Base-by-base conservation (phyloP, 148 eudicot species). In the Vaccinium myrtillus region DNA sequence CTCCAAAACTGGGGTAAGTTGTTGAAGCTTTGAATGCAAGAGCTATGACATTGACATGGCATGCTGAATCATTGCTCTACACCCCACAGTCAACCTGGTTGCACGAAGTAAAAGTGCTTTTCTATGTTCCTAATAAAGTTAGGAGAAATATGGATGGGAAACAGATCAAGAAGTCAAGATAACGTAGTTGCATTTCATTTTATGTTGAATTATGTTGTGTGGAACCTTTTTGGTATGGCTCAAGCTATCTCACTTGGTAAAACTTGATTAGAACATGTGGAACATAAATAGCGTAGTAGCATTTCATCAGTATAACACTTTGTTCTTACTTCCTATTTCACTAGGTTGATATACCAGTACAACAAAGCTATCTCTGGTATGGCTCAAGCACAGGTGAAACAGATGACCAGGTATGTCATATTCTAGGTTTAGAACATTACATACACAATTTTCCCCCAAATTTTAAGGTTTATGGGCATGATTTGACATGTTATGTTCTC, bases 311-410 rank as follows among this genome's bases (percentile, higher is more conserved):
- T 48, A 12, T 77, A 48, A 16, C 67, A 32, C 21, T 61, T 70
- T 77, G 54, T 21, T 53, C 49, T 30, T 51, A 83, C 77, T 81
- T 82, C 8, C 55, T 46, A 75, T 67, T 75, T 87, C 83, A 79
- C 36, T 87, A 94, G 98, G 90, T 93, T 79, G 92, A 91, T 85
- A 49, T 90, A 83, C 92, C 93, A n/a, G 61, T 95, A 71, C 91
- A 90, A 67, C 96, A 95, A 83, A 89, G 89, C 88, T 93, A 86
- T 88, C 92, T 89, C 69, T 90, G 90, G 89, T 95, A 95, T 84
- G 79, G 67, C 53, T 89, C 95, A 86, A 90, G 90, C 83, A 6
- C 4, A 32, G 90, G 84, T 21, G 88, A 81, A 53, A 59, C 73
- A 25, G 92, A 88, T 81, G 77, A 81, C 46, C 95, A 92, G 94